Conservation (phyloP, 805 yeast species). For the Starmera pachycereana region DNA sequence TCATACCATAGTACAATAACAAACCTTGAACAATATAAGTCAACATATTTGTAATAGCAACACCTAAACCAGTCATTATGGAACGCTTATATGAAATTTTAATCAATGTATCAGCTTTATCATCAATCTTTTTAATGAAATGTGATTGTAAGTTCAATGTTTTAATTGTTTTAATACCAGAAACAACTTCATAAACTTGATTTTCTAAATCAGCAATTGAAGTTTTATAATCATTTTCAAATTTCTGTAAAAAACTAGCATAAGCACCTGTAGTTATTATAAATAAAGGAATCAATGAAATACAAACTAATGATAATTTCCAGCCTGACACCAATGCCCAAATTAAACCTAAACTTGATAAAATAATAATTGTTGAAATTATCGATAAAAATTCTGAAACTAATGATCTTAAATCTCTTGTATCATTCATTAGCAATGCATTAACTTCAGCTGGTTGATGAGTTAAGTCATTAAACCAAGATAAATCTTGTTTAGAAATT, state of each 20-base stretch:
- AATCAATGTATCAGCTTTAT: slow-evolving; percentile 22
- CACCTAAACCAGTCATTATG: slow-evolving; percentile 53
- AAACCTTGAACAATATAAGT: slow-evolving; percentile 57
- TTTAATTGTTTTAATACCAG: slow-evolving; percentile 54
- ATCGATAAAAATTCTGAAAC: slow-evolving; percentile 54
- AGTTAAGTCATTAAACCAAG: slow-evolving; percentile 37
- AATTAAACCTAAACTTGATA: slow-evolving; percentile 48
- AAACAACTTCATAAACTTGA: slow-evolving; percentile 38
- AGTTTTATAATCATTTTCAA: slow-evolving; percentile 53
- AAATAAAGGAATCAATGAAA: slow-evolving; percentile 64
- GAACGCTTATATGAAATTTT: slow-evolving; percentile 42
- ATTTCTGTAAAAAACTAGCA: slow-evolving; percentile 37
- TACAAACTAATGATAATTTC: slow-evolving; percentile 77
- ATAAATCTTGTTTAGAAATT: slow-evolving; percentile 39
- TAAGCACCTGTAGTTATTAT: slow-evolving; percentile 39
- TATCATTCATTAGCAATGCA: slow-evolving; percentile 68
- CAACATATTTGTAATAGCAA: slow-evolving; percentile 45
- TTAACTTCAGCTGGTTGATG: slow-evolving; percentile 42
- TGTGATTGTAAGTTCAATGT: slow-evolving; percentile 39
- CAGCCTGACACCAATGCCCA: slow-evolving; percentile 82
- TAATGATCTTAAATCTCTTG: slow-evolving; percentile 63
- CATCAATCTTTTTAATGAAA: slow-evolving; percentile 32
- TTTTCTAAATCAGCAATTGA: slow-evolving; percentile 45
- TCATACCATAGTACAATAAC: slow-evolving; percentile 71
- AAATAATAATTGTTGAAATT: slow-evolving; percentile 38